Base-by-base conservation (phyloP, 2,329 filamentous ascomycete species). In the Cercospora zeae-maydis region DNA sequence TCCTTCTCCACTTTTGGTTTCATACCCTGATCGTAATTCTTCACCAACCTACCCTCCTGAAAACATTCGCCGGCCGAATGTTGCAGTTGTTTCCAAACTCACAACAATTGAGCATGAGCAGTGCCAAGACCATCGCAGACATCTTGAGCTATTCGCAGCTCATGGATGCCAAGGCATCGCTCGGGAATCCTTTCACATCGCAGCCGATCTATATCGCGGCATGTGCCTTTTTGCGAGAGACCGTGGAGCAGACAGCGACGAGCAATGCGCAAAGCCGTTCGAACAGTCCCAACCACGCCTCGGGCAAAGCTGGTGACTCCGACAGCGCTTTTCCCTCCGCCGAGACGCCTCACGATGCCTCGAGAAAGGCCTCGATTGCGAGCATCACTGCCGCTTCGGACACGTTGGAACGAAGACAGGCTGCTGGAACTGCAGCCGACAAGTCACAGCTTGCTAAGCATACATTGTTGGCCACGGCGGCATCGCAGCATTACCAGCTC, bases 141-240 rank as follows among this genome's bases (percentile, higher is more conserved):
- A 96, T 96, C 14, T 78, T 96, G 8, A 88, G 90, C 0, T 96
- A 96, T 75, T 90, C 91, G 0, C 91, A 96, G 72, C 79, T 96
- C 9, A 91, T 95, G 57, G 91, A 96, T 74, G 87, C 90, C 0
- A 92, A 91, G 74, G 93, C 91, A 69, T 91, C 93, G 61, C 88
- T 93, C 34, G 91, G 91, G 1, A 96, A 95, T 63, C 92, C 92
- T 0, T 96, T 96, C 68, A 95, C 91, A 0, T 80, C 89, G 53
- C 92, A 96, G 75, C 92, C 92, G 0, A 96, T 96, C 72, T 96
- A 96, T 70, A 93, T 96, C 64, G 92, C 92, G 0, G 92, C 91
- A 0, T 96, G 91, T 72, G 92, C 92, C 0, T 96, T 96, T 69
- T 79, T 96, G 14, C 91, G 92, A 78, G 92, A 96, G 73, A 91